phyloP scores from a whole-genome alignment of 495 filamentous ascomycete species.

The Neurospora sublineolata region DNA sequence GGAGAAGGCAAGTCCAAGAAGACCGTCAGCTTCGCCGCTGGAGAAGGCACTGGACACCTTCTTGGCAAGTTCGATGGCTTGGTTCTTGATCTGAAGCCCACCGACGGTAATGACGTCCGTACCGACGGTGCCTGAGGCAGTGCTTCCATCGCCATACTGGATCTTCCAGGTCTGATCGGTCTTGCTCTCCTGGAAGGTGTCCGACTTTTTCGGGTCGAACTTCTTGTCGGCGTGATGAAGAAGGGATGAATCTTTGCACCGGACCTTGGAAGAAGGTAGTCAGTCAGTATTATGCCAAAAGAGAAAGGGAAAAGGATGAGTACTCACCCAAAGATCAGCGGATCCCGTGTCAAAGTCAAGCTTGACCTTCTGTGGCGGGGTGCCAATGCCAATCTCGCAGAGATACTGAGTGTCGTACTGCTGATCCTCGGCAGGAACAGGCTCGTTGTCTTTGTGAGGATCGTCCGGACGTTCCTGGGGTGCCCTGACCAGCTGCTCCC shows the following conservation, averaged over 20 bases:
- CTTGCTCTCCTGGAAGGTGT: conserved; percentile 45
- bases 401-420: conserved; percentile 66
- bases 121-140: conserved; percentile 58
- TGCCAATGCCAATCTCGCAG: conserved; percentile 55
- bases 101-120: conserved; percentile 58
- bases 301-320: neutral
- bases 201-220: conserved; percentile 51
- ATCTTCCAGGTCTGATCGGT: conserved; percentile 54
- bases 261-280: conserved; percentile 36
- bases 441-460: neutral
- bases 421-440: conserved; percentile 55
- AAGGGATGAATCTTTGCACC: conserved; percentile 45
- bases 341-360: conserved; percentile 73
- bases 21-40: conserved; percentile 52
- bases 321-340: conserved; percentile 63
- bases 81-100: conserved; percentile 54
- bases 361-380: conserved; percentile 51
- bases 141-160: conserved; percentile 60
- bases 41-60: conserved; percentile 52
- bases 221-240: conserved; percentile 33
- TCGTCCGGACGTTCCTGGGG: neutral
- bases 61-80: conserved; percentile 59
- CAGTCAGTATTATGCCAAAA: neutral
- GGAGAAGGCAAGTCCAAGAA: conserved; percentile 61
- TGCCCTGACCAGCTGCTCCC: conserved; percentile 35